phyloP scores from a whole-genome alignment of 371 early-diverging fungal genomes.

The Apophysomyces trapeziformis region DNA sequence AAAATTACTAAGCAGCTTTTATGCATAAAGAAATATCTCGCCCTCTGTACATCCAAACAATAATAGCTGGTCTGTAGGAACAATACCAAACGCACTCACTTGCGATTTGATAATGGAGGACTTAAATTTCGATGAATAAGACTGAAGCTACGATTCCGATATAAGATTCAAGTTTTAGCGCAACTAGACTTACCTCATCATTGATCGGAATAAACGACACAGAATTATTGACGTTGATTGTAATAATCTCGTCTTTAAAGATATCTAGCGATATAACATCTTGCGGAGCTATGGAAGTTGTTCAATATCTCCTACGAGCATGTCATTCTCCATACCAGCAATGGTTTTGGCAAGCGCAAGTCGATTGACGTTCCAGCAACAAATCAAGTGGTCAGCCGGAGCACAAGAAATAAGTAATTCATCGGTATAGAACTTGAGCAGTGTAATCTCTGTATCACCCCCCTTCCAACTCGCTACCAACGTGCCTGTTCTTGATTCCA shows the following conservation, averaged over 20 bases:
- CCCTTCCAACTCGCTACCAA: conserved; percentile 68
- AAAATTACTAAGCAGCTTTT: background rate
- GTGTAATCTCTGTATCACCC: conserved; percentile 65
- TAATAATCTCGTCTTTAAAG: conserved; percentile 67
- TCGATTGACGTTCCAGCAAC: conserved; percentile 65
- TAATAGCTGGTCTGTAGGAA: conserved; percentile 65
- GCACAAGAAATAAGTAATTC: conserved; percentile 66
- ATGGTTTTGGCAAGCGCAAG: conserved; percentile 64
- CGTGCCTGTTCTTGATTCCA: conserved; percentile 67
- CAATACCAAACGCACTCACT: conserved; percentile 61
- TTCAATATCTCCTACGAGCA: conserved; percentile 1
- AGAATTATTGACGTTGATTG: conserved; percentile 66
- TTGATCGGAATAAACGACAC: conserved; percentile 70
- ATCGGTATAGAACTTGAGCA: conserved; percentile 65
- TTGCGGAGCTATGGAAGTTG: conserved; percentile 26
- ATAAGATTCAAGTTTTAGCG: background rate
- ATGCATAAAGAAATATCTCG: conserved; percentile 67
- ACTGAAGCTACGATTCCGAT: conserved; percentile 48
- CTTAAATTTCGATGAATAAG: conserved; percentile 71
- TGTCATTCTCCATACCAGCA: conserved; percentile 35
- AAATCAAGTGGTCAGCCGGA: conserved; percentile 66
- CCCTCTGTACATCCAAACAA: conserved; percentile 69
- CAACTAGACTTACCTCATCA: conserved; percentile 58
- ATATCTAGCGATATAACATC: conserved; percentile 59
- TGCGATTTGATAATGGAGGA: conserved; percentile 65